A percentile compares a stretch with the other conserved stretches of the same genome.
phyloP scores from a whole-genome alignment of 2,329 filamentous ascomycete genomes.

The Cladophialophora chaetospira region DNA sequence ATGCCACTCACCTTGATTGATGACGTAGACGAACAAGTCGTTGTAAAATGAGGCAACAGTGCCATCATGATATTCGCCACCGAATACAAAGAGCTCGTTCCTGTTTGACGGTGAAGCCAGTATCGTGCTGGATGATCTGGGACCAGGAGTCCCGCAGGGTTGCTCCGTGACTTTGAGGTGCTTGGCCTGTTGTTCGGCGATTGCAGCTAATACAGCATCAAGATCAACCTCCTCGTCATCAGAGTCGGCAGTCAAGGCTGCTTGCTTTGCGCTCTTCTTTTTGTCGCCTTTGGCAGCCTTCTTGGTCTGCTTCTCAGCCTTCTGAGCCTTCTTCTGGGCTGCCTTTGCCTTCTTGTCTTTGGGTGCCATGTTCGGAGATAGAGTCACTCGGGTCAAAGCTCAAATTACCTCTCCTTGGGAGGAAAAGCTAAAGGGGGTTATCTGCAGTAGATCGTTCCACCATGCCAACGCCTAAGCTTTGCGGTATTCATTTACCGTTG shows the following conservation, averaged over 20 bases:
- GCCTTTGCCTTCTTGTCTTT: constrained; percentile 61
- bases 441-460: no score
- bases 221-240: constrained; percentile 91
- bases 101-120: constrained; percentile 82
- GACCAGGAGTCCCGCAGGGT: constrained; percentile 69
- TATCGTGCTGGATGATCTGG: constrained; percentile 77
- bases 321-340: constrained; percentile 56
- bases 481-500: no score
- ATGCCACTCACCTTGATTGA: constrained; percentile 86
- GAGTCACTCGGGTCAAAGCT: neutral
- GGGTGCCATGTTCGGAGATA: constrained; percentile 13
- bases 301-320: constrained; percentile 64
- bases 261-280: constrained; percentile 79
- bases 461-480: no score
- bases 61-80: constrained; percentile 95
- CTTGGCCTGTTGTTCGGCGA: constrained; percentile 87
- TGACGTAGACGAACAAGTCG: constrained; percentile 69
- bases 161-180: constrained; percentile 92
- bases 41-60: constrained; percentile 72
- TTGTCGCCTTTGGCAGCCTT: constrained; percentile 78
- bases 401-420: no score
- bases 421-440: no score
- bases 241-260: constrained; percentile 65
- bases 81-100: constrained; percentile 88
- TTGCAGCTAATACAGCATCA: constrained; percentile 89